Evolutionary conservation across 1,284 basidiomycete genomes (phyloP).

Genomic region (Tilletia setariae): DNA sequence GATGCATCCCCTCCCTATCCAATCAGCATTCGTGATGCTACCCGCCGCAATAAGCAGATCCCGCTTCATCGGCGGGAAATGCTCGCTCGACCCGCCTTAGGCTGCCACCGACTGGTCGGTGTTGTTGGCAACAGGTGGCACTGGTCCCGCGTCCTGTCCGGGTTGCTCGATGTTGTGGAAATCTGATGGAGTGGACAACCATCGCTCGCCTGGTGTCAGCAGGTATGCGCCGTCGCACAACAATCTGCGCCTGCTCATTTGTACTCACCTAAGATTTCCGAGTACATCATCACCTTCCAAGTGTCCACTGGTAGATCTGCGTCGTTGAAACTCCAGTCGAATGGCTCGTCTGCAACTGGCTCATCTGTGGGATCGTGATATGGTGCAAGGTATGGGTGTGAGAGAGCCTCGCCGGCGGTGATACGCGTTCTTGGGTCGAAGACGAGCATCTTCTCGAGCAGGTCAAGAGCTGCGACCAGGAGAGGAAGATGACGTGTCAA

Average conservation of each 20-base stretch:
- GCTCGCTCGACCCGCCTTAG: not conserved
- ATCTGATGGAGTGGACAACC: conserved; percentile 23
- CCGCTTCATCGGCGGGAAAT: too few species aligned
- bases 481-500: not conserved
- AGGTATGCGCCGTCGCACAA: too few species aligned
- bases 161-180: conserved; percentile 55
- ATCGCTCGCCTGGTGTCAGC: not conserved
- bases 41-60: too few species aligned
- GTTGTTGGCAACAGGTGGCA: conserved; percentile 1
- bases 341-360: conserved; percentile 86
- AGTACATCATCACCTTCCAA: conserved; percentile 79
- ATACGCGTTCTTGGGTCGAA: conserved; percentile 97
- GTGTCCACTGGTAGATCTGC: conserved; percentile 98
- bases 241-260: too few species aligned
- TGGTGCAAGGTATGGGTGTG: conserved; percentile 90
- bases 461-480: conserved; percentile 70
- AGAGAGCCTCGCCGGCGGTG: conserved; percentile 84
- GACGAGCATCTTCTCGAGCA: conserved; percentile 97
- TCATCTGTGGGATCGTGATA: conserved; percentile 99
- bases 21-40: too few species aligned
- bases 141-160: conserved; percentile 32
- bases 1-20: too few species aligned
- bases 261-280: conserved; percentile 55
- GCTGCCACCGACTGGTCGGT: conserved; percentile 3
- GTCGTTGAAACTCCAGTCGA: conserved; percentile 99